Conservation (phyloP, 2,329 filamentous ascomycete species). For the Pestalotiopsis sp. region DNA sequence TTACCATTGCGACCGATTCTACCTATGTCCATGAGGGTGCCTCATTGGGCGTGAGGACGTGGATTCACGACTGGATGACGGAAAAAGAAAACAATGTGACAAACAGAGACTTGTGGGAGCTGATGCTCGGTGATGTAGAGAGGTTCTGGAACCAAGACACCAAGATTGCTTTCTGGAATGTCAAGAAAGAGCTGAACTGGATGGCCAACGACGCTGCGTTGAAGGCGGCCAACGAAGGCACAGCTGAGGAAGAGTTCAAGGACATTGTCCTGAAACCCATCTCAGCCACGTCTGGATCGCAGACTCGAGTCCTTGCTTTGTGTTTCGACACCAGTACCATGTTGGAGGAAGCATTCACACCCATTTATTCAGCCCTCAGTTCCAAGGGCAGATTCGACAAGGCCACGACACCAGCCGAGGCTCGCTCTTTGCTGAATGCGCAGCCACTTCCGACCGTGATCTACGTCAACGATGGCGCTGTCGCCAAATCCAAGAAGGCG, state of each 20-base stretch:
- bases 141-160: not conserved
- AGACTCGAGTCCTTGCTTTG: not conserved
- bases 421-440: conserved; percentile 17
- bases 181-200: not conserved
- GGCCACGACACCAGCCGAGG: conserved; percentile 16
- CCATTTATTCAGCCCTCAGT: not conserved
- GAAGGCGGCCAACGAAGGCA: too few relatives aligned
- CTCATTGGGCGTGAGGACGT: too few relatives aligned
- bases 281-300: not conserved
- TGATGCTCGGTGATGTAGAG: not conserved
- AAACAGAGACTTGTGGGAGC: not conserved
- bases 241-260: too few relatives aligned
- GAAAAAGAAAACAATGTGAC: too few relatives aligned
- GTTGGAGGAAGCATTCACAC: not conserved
- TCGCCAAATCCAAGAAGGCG: conserved; percentile 17
- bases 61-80: too few relatives aligned
- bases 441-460: conserved; percentile 19
- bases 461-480: conserved; percentile 21
- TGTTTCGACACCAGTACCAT: not conserved
- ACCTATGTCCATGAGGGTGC: too few relatives aligned
- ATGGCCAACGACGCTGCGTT: too few relatives aligned
- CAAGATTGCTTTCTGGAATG: not conserved
- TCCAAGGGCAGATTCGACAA: conserved; percentile 17
- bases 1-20: too few relatives aligned
- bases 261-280: not conserved